Conservation (phyloP, 108 stramenopile species). For the Chaetoceros muelleri region DNA sequence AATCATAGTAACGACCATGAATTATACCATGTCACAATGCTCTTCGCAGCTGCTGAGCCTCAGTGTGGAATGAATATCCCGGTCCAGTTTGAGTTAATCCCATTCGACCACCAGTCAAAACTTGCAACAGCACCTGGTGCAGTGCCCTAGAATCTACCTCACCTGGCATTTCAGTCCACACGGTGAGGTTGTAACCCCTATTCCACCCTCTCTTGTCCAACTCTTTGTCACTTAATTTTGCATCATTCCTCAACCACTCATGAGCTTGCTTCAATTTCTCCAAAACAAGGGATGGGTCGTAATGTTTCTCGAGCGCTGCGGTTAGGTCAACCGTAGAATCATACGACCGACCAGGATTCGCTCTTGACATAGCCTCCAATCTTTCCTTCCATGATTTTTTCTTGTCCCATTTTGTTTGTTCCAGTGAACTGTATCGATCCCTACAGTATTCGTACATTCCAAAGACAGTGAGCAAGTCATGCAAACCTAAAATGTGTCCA, state of each 20-base stretch:
- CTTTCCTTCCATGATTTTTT: slow-evolving; percentile 34
- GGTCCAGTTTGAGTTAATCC: slow-evolving; percentile 1
- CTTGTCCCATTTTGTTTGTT: slow-evolving; percentile 20
- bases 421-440: slow-evolving; percentile 28
- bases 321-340: slow-evolving; percentile 22
- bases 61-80: background rate
- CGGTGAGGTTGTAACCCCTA: slow-evolving; percentile 29
- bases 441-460: slow-evolving; percentile 43
- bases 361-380: slow-evolving; percentile 15
- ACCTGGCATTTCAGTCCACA: slow-evolving; percentile 30
- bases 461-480: slow-evolving; percentile 32
- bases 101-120: background rate
- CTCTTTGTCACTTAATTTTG: slow-evolving; percentile 18
- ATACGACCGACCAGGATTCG: slow-evolving; percentile 37
- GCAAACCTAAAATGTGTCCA: slow-evolving; percentile 45
- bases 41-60: background rate
- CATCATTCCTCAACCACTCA: slow-evolving; percentile 29
- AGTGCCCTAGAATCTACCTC: background rate
- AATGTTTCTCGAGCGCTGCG: slow-evolving; percentile 34
- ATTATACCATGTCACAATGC: background rate
- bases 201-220: slow-evolving; percentile 19
- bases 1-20: no score
- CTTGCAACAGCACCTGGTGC: background rate
- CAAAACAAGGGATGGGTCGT: slow-evolving; percentile 24
- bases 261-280: slow-evolving; percentile 26